Evolutionary conservation across 2,329 filamentous ascomycete genomes (phyloP).

Genomic region (Domatiomyces catenatus): DNA sequence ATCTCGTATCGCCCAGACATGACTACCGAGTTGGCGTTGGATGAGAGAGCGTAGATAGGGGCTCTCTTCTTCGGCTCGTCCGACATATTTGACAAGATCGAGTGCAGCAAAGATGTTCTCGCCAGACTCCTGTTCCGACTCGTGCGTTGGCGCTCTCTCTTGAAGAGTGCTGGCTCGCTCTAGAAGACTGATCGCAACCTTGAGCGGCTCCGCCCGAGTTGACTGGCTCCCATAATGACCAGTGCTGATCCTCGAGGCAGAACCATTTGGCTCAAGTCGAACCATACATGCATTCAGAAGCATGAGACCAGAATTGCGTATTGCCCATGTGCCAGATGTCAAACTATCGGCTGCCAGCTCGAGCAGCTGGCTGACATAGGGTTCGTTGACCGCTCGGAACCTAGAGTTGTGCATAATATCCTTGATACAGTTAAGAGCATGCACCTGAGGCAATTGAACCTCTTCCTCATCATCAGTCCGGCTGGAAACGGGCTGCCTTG

Average conservation of each 20-base stretch:
- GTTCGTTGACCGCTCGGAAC: conserved; percentile 57
- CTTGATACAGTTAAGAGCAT: conserved; percentile 85
- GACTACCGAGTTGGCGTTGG: conserved; percentile 25
- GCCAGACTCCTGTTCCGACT: background rate
- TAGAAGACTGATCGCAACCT: background rate
- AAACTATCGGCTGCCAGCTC: conserved; percentile 67
- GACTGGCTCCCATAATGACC: background rate
- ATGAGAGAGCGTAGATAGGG: conserved; percentile 22
- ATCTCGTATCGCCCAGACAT: conserved; percentile 32
- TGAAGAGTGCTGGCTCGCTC: background rate
- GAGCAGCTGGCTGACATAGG: conserved; percentile 57
- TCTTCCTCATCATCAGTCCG: conserved; percentile 24
- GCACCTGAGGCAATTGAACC: conserved; percentile 66
- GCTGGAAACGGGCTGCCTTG: conserved; percentile 11
- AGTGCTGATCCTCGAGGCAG: background rate
- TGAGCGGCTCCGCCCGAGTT: background rate
- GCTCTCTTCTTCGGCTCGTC: conserved; percentile 21
- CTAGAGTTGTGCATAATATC: conserved; percentile 77
- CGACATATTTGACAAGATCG: conserved; percentile 25
- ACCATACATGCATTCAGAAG: conserved; percentile 58
- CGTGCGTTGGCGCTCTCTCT: background rate
- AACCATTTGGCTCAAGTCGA: conserved; percentile 20
- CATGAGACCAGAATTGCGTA: conserved; percentile 83
- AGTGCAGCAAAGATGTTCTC: conserved; percentile 29
- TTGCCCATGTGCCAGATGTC: conserved; percentile 74